phyloP scores from a whole-genome alignment of 2,329 filamentous ascomycete species.

The Penicillium sp. region DNA sequence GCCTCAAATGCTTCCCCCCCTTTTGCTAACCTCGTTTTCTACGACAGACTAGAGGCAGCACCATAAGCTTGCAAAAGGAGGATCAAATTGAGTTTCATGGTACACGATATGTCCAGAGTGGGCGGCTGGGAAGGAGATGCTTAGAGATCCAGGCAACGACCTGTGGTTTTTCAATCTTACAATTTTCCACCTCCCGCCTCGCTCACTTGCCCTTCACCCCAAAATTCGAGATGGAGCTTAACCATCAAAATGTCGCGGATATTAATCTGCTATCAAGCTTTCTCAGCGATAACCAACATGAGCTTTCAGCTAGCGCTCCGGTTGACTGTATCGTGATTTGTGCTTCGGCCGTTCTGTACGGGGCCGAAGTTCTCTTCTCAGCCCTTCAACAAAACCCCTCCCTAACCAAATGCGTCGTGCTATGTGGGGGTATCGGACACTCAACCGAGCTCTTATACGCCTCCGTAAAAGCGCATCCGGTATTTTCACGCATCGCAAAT shows the following conservation, averaged over 20 bases:
- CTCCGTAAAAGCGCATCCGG: constrained; percentile 37
- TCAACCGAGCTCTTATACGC: constrained; percentile 48
- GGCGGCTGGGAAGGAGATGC: no score
- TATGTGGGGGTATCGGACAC: constrained; percentile 51
- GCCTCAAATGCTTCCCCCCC: no score
- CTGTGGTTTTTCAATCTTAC: background rate
- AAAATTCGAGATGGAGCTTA: background rate
- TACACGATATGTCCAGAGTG: no score
- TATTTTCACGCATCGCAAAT: constrained; percentile 30
- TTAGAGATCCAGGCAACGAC: no score
- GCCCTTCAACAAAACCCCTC: constrained; percentile 31
- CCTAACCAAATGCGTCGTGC: constrained; percentile 39
- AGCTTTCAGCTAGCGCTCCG: constrained; percentile 10
- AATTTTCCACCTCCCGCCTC: background rate
- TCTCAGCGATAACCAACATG: constrained; percentile 9
- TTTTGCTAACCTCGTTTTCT: background rate
- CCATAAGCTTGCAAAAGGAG: no score
- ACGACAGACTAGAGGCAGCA: background rate
- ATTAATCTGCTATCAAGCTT: constrained; percentile 27
- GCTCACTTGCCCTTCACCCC: background rate
- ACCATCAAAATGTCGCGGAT: background rate
- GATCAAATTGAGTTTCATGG: no score
- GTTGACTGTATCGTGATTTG: constrained; percentile 46
- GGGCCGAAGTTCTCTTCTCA: constrained; percentile 39
- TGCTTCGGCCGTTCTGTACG: constrained; percentile 41